Evolutionary conservation across 1,284 basidiomycete species (phyloP), one percentile per base, ranked within the genome.

Genomic region (Irpex sp.): DNA sequence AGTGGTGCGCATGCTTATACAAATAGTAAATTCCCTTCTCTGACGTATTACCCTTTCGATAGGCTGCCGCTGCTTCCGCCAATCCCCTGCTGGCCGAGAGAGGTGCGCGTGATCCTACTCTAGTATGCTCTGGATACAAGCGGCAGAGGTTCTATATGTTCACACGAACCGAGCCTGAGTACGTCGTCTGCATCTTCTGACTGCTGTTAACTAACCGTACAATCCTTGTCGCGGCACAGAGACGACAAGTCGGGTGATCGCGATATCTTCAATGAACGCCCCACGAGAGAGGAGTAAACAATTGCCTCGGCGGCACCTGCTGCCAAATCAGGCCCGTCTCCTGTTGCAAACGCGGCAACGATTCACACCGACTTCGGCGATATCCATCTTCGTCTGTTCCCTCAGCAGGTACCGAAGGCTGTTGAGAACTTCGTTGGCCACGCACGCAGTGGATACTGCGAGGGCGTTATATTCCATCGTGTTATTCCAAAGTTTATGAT

Each of bases 401-500:
- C 96, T 0, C 84, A 93, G 65, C 87, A 94, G 58, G 92, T 92
- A 7, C 96, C 96, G 3, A 96, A 92, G 73, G 88, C 97, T 0
- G 96, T 98, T 49, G 96, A 98, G 76, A 99, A 98, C 78, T 99
- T 99, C 75, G 90, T 95, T 19, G 94, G 93, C 1, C 93, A 98
- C 69, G 86, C 93, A n/a, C 82, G 89, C 67, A 94, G 87, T 69
- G 88, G 93, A 1, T 99, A 94, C 78, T 99, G 92, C 73, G 96
- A 99, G 73, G 88, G 90, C 19, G 82, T 98, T 59, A 86, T 98
- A 70, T 98, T 99, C 82, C 97, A 99, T 74, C 91, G 97, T 63
- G 92, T 99, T 65, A 99, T 99, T 72, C 87, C 93, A 66, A 99
- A 99, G 77, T 99, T 99, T 72, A 99, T 99, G 97, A 87, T 99